These are phyloP conservation scores for Achaetomium macrosporum DNA, from an alignment of 2,329 filamentous ascomycete species.

Conservation along the genomic window DNA sequence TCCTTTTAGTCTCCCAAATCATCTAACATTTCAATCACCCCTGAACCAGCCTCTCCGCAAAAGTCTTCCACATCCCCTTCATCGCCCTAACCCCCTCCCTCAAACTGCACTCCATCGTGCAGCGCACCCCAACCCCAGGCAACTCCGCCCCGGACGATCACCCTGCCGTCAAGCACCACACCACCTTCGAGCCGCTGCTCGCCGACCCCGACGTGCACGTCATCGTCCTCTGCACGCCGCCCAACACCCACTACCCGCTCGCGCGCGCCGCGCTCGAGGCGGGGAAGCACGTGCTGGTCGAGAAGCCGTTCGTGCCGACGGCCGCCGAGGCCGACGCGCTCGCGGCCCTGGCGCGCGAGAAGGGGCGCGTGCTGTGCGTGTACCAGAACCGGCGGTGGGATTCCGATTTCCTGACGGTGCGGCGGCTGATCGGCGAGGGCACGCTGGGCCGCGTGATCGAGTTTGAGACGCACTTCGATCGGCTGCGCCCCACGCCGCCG, in stretches of 20 bases:
- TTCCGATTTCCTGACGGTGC: conserved; percentile 66
- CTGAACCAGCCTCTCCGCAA: conserved; percentile 50
- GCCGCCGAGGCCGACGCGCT: conserved; percentile 61
- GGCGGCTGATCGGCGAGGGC: conserved; percentile 53
- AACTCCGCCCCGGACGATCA: conserved; percentile 66
- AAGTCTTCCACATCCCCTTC: conserved; percentile 80
- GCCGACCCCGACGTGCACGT: conserved; percentile 61
- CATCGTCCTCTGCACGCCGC: conserved; percentile 65
- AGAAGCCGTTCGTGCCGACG: conserved; percentile 78
- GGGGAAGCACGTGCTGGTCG: conserved; percentile 73
- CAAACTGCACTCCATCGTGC: conserved; percentile 68
- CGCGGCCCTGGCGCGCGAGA: conserved; percentile 46
- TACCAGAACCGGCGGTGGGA: conserved; percentile 77
- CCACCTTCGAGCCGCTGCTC: conserved; percentile 55
- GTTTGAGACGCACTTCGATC: conserved; percentile 76
- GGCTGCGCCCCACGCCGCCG: conserved; percentile 57
- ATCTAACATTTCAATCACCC: not conserved
- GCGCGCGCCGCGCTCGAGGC: conserved; percentile 58
- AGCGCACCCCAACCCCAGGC: conserved; percentile 59
- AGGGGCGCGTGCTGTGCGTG: conserved; percentile 54
- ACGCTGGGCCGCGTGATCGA: conserved; percentile 67
- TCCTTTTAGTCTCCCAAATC: not conserved
- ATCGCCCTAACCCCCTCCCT: conserved; percentile 58
- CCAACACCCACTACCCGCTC: conserved; percentile 63
- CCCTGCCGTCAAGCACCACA: conserved; percentile 58